phyloP scores from a whole-genome alignment of 2,329 filamentous ascomycete species.

The Penicillium sp. region DNA sequence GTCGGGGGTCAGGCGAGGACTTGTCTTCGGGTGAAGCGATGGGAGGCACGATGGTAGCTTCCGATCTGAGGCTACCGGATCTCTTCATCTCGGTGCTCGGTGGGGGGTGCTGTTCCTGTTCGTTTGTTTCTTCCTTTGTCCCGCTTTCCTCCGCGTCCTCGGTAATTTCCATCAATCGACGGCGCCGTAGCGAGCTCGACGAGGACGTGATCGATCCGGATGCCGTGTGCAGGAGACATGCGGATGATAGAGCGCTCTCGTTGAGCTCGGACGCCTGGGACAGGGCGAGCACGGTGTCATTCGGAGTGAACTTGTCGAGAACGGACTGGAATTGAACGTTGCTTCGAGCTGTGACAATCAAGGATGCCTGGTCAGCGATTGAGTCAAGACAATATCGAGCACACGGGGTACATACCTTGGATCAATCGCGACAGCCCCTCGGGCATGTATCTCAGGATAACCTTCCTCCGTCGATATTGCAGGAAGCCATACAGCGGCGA shows the following conservation, averaged over 20 bases:
- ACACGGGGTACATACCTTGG: conserved; percentile 62
- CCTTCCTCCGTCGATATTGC: conserved; percentile 81
- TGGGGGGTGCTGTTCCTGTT: conserved; percentile 23
- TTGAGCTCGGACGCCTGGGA: conserved; percentile 70
- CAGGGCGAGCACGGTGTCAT: conserved; percentile 80
- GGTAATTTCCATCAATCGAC: conserved; percentile 84
- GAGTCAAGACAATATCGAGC: background rate
- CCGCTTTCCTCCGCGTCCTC: conserved; percentile 82
- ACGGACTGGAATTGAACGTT: conserved; percentile 63
- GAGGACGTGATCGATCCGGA: conserved; percentile 82
- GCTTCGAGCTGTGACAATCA: conserved; percentile 63
- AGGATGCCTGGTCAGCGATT: conserved; percentile 4
- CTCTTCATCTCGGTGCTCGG: conserved; percentile 3
- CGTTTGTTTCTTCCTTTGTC: conserved; percentile 49
- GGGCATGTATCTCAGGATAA: conserved; percentile 87
- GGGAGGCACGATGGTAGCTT: conserved; percentile 34
- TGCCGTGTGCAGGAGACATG: conserved; percentile 83
- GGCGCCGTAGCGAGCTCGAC: conserved; percentile 69
- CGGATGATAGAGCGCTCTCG: conserved; percentile 80
- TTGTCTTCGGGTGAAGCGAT: conserved; percentile 12
- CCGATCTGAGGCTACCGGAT: conserved; percentile 32
- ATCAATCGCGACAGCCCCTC: conserved; percentile 85
- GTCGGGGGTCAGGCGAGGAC: conserved; percentile 14
- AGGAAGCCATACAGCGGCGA: conserved; percentile 91
- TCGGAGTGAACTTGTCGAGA: conserved; percentile 68